Percentiles rank a stretch among this genome's conserved stretches.
These are phyloP conservation scores for Ormosia semicastrata DNA, from an alignment of 306 rosid species.

Conservation along the genomic window DNA sequence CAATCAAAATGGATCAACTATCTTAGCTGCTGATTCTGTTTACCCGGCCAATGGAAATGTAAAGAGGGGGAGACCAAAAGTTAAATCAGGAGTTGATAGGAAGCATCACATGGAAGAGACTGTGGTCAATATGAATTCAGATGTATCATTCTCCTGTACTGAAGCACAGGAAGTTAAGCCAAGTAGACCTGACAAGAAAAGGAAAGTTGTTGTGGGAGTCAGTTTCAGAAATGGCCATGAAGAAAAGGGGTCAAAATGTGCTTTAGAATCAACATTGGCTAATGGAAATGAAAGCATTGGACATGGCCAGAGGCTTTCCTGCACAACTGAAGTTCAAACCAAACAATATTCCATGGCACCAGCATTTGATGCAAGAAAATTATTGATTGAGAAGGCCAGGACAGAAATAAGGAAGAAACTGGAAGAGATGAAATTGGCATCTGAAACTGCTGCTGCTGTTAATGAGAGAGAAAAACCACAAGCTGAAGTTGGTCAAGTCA, in stretches of 20 bases:
- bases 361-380: conserved; percentile 71
- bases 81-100: conserved; percentile 56
- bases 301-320: conserved; percentile 43
- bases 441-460: conserved; percentile 35
- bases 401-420: conserved; percentile 69
- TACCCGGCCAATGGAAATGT: conserved; percentile 59
- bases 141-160: conserved; percentile 34
- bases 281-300: conserved; percentile 60
- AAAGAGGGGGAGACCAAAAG: conserved; percentile 59
- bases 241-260: conserved; percentile 49
- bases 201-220: conserved; percentile 56
- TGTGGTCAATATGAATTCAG: conserved; percentile 47
- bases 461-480: conserved; percentile 40
- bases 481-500: conserved; percentile 44
- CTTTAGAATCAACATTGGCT: conserved; percentile 51
- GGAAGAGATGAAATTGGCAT: conserved; percentile 67
- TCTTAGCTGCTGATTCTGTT: conserved; percentile 46
- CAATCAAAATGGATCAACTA: conserved; percentile 59
- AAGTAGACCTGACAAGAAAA: conserved; percentile 60
- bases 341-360: conserved; percentile 69
- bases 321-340: conserved; percentile 48
- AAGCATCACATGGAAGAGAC: conserved; percentile 45
- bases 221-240: conserved; percentile 51
- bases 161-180: conserved; percentile 47
- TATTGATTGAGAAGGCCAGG: conserved; percentile 86